Evolutionary conservation across 768 basidiomycete genomes (phyloP), one percentile per base, ranked within the genome.

Genomic region (Cyathus striatus): DNA sequence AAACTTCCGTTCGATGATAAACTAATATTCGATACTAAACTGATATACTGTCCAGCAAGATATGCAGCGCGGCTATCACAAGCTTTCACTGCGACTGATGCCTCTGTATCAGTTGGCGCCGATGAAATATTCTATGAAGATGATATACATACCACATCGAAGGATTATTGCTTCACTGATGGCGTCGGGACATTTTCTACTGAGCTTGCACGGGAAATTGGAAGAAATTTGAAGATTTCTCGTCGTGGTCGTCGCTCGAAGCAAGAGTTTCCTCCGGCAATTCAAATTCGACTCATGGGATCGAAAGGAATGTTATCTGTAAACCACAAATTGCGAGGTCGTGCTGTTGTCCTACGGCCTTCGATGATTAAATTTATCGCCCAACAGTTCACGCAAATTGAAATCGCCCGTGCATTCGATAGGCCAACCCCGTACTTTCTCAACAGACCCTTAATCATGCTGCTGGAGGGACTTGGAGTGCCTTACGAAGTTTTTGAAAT

Each of bases 51-150:
- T 46, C 83, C 83, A 3, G 82, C 83, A 17, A 70, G 84, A 41
- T 85, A 81, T 57, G 86, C 75, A 0, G 86, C 86, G 3, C 68
- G 86, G 14, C 69, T 88, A 23, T 81, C 83, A 4, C 83, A 81
- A 54, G 83, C 82, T 0, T 89, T 88, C 57, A 86, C 85, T 1
- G 75, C 84, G 1, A 89, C 86, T 0, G 83, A 87, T 47, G 62
- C 69, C 17, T 68, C 77, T 0, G 76, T 79, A 3, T 54, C 77
- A 23, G 58, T 76, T 12, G 49, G 62, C 16, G 53, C 71, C 0
- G 62, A 69, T n/a, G 79, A 85, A 55, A 72, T 83, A 21, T 51
- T 69, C 25, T n/a, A 48, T 1, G 37, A 61, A 0, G 38, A 46
- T 1, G 75, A 79, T 43, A 70, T 72, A 40, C 46, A 50, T n/a